Base-by-base conservation (phyloP, 2,329 filamentous ascomycete genomes). In the Fusarium musae region DNA sequence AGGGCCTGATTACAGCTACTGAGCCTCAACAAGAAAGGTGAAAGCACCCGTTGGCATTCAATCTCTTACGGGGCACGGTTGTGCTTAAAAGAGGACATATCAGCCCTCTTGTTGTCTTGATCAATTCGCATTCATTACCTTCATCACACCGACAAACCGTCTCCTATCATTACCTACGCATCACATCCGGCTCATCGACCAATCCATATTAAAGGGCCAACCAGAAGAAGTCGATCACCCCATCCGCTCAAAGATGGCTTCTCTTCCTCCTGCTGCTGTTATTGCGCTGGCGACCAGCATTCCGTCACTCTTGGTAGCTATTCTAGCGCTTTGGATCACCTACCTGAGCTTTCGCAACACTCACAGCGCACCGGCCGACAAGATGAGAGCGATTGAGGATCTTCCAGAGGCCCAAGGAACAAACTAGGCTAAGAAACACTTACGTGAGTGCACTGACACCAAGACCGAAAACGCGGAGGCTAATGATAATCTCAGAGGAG, bases 361-460 rank as follows among this genome's bases (percentile, higher is more conserved):
- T 12, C 42, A 15, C 3, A 43, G 16, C 42, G 42, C n/a, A 17
- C 9, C 6, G 23, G 23, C 23, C 42, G 42, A 43, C 23, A 43
- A 26, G 15, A 26, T 17, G 42, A 26, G 42, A 26, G 6, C 42
- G 16, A 3, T 26, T 43, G 42, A 43, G 23, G 15, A 17, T 26
- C 4, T 12, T 43, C 15, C n/a, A 5, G 15, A 12, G 4, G 1
- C 0, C 9, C 42, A 26, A 12, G 9, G 4, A 2, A 17, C 42
- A 26, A 26, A 43, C 15, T 8, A 17, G 15, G 23, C 10, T 11
- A 3, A 8, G 15, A 26, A 43, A 43, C 9, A 43, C 1, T 17
- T 9, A 26, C 2, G 42, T 26, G 9, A 26, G 42, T 26, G 15
- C 23, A 43, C 4, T 15, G 42, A 26, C 9, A 26, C 42, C 42